Evolutionary conservation across 78 protist species (phyloP).

Genomic region (Polysphondylium violaceum): DNA sequence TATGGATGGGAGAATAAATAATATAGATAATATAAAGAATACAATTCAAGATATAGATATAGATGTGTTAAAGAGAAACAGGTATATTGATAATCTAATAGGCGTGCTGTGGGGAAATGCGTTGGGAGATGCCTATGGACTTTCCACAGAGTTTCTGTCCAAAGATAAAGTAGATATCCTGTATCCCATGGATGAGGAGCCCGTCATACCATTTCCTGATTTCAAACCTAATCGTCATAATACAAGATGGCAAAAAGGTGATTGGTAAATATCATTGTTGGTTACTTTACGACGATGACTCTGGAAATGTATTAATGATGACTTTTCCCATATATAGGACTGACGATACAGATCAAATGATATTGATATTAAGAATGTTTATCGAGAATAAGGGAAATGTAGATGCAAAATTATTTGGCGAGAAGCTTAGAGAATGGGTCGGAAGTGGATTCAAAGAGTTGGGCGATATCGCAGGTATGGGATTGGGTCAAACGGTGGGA

Average conservation of each 20-base stretch:
- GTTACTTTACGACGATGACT: no score
- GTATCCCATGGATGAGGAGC: slow-evolving; percentile 3
- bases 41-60: no score
- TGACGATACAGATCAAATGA: slow-evolving; percentile 85
- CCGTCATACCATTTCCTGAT: slow-evolving; percentile 60
- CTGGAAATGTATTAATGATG: no score
- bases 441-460: slow-evolving; percentile 66
- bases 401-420: slow-evolving; percentile 10
- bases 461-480: slow-evolving; percentile 77
- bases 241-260: slow-evolving; percentile 70
- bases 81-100: slow-evolving; percentile 34
- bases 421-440: slow-evolving; percentile 37
- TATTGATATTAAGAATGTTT: slow-evolving; percentile 53
- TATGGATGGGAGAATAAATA: no score
- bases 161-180: neutral
- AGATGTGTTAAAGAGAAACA: no score
- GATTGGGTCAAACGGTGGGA: slow-evolving; percentile 83
- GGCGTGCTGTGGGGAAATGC: slow-evolving; percentile 56
- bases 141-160: slow-evolving; percentile 50
- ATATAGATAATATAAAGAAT: no score
- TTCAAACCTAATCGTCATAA: slow-evolving; percentile 50
- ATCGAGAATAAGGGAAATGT: slow-evolving; percentile 8
- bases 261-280: slow-evolving; percentile 47
- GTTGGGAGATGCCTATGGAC: slow-evolving; percentile 77
- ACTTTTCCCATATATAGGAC: no score